A percentile compares a stretch with the other conserved stretches of the same genome.
Conservation (phyloP, 2,329 filamentous ascomycete species). For the Malbranchea zuffiana region DNA sequence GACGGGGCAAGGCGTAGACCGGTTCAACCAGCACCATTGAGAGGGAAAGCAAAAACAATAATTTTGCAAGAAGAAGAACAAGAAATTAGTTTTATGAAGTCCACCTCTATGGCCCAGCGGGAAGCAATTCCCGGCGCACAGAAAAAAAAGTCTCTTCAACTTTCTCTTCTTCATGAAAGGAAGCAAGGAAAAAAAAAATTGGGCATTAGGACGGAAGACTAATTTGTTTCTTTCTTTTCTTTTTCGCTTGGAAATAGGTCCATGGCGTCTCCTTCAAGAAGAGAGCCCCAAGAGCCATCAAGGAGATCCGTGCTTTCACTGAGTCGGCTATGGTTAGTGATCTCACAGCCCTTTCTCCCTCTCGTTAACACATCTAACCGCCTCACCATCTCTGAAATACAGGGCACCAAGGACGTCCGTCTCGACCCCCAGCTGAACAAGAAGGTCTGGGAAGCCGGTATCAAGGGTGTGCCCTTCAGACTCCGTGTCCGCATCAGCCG, state of each 20-base stretch:
- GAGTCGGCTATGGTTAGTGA: constrained; percentile 84
- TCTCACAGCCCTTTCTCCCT: constrained; percentile 11
- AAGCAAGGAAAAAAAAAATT: constrained; percentile 22
- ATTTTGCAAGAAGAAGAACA: constrained; percentile 10
- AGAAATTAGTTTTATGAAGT: constrained; percentile 58
- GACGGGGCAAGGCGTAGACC: no score
- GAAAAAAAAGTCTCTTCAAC: constrained; percentile 13
- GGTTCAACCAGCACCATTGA: not conserved
- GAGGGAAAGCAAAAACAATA: constrained; percentile 6
- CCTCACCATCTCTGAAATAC: constrained; percentile 7
- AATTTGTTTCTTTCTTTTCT: constrained; percentile 38
- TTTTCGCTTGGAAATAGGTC: constrained; percentile 50
- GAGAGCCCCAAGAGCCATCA: constrained; percentile 94
- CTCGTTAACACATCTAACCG: not conserved
- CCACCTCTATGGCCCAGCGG: constrained; percentile 44
- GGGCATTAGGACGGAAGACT: constrained; percentile 56
- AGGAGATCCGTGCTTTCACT: constrained; percentile 97
- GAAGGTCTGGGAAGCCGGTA: constrained; percentile 99
- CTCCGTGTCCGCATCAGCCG: constrained; percentile 96
- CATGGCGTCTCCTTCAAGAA: constrained; percentile 99
- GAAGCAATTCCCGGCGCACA: constrained; percentile 7
- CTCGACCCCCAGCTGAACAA: constrained; percentile 99
- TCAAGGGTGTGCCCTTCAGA: constrained; percentile 98
- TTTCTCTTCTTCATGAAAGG: constrained; percentile 12
- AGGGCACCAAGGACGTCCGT: constrained; percentile 96